Evolutionary conservation across 1,139 yeast genomes (phyloP), one percentile per base, ranked within the genome.

Genomic region (Debaryomyces sp.): DNA sequence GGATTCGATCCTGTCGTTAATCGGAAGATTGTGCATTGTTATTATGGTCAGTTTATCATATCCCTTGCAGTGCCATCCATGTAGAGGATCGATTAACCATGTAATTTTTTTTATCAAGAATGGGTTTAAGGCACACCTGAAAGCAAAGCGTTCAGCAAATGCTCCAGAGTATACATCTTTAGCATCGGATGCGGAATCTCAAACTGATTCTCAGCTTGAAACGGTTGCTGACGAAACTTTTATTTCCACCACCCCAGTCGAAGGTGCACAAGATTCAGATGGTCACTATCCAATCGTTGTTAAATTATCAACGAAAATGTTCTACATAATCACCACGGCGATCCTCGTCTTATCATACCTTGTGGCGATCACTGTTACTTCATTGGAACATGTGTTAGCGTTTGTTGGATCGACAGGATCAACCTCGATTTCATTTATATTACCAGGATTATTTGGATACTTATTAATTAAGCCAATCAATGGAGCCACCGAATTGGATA

Each of bases 321-420:
- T 89, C 63, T 72, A 81, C 50, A 58, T 77, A n/a, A 81, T 91
- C 47, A 92, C 98, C 0, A 60, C 85, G 0, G 56, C 72, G 1
- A 85, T 92, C 36, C 80, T 92, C 26, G 43, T 80, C 0, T 64
- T 76, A 23, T 83, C 96, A 26, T 90, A 87, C 61, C 54, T 82
- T 17, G 79, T 89, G n/a, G 96, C 98, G 0, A 75, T 87, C 34
- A 69, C 85, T 1, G 95, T 92, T 6, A 76, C 80, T 1, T 89
- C 96, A 0, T 78, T 92, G 56, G 97, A 91, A 45, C 85, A 83
- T 49, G 96, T 94, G 34, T 75, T 92, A 53, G 96, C 97, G 5
- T 84, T 92, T 67, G 97, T 92, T 5, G 98, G 98, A 2, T 87
- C 96, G 2, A 92, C 97, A 0, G 98, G 98, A 0, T 89, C 96